Percentiles rank a stretch among this genome's conserved stretches.
These are phyloP conservation scores for Abrus precatorius DNA, from an alignment of 306 rosid species.

Conservation along the genomic window DNA sequence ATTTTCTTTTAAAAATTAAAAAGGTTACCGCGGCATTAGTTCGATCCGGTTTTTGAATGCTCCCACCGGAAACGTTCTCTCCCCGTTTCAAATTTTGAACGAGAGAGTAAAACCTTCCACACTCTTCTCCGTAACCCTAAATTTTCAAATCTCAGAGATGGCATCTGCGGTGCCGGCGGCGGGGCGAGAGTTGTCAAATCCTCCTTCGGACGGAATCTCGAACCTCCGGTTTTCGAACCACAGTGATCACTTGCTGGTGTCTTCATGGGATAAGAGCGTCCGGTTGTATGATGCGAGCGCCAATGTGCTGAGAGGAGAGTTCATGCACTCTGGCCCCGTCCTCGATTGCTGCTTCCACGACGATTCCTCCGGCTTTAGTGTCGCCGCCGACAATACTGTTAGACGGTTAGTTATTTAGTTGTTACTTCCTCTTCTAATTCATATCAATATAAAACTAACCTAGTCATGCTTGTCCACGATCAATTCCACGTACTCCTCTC, in stretches of 20 bases:
- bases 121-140: not conserved
- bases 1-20: not conserved
- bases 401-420: constrained; percentile 57
- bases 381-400: constrained; percentile 79
- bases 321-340: constrained; percentile 80
- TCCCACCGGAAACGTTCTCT: not conserved
- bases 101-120: no score
- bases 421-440: not conserved
- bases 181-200: constrained; percentile 82
- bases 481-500: not conserved
- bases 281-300: constrained; percentile 92
- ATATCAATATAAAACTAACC: not conserved
- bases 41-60: not conserved
- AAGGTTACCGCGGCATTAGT: not conserved
- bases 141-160: not conserved
- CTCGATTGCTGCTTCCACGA: constrained; percentile 98
- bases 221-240: constrained; percentile 93
- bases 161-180: constrained; percentile 50
- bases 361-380: constrained; percentile 93
- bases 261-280: constrained; percentile 97
- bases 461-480: no score
- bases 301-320: constrained; percentile 83
- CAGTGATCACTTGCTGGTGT: constrained; percentile 86
- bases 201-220: constrained; percentile 92
- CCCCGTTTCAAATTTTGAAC: no score